A percentile compares a stretch with the other conserved stretches of the same genome.
Evolutionary conservation across 1,284 basidiomycete species (phyloP).

Genomic region (Cutaneotrichosporon sp.): DNA sequence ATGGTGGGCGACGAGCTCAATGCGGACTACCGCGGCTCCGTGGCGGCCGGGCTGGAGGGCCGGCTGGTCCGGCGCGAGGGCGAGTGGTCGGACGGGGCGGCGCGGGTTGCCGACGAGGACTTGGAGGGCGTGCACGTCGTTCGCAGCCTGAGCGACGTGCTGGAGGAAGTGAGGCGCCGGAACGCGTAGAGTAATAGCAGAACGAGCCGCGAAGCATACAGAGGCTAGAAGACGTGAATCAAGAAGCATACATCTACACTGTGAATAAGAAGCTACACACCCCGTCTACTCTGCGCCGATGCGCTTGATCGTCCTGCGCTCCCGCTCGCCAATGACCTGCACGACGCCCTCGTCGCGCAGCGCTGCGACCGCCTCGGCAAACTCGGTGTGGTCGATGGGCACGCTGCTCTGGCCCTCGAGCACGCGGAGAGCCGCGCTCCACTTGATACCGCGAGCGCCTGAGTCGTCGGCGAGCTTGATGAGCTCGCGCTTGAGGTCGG

Average conservation of each 20-base stretch:
- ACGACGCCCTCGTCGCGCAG: constrained; percentile 78
- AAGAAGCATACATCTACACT: constrained; percentile 8
- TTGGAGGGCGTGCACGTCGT: constrained; percentile 38
- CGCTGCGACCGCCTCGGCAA: constrained; percentile 74
- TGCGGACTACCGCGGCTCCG: constrained; percentile 49
- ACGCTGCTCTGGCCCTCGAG: constrained; percentile 79
- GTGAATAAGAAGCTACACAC: not conserved
- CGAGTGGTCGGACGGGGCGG: constrained; percentile 52
- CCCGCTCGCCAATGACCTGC: constrained; percentile 81
- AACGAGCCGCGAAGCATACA: not conserved
- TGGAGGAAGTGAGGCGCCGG: constrained; percentile 28
- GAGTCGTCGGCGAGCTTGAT: constrained; percentile 67
- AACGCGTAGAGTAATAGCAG: constrained; percentile 4
- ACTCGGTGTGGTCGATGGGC: constrained; percentile 72
- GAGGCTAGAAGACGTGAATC: not conserved
- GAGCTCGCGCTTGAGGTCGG: constrained; percentile 77
- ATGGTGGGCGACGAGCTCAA: constrained; percentile 54
- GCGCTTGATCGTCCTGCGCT: constrained; percentile 71
- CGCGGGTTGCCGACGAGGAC: constrained; percentile 35
- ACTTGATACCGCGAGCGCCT: constrained; percentile 68
- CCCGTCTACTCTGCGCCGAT: constrained; percentile 13
- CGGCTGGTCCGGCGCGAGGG: constrained; percentile 46
- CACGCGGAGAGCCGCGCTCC: constrained; percentile 72
- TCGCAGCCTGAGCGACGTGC: constrained; percentile 32
- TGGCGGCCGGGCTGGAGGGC: constrained; percentile 41